These are phyloP conservation scores for Backusella sp. DNA, from an alignment of 192 early-diverging fungal genomes.

Conservation along the genomic window DNA sequence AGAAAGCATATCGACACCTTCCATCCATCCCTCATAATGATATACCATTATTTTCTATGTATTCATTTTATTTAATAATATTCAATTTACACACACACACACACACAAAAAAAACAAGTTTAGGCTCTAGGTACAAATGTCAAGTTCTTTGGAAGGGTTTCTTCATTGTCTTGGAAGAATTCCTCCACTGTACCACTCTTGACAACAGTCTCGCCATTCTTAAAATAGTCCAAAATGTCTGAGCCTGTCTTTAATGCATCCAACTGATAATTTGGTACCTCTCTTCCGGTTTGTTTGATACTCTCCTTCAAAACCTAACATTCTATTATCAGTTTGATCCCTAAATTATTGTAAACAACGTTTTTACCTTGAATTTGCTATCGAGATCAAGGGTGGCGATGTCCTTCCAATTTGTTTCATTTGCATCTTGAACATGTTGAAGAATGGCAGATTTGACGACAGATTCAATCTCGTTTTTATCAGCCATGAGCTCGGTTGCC, in stretches of 20 bases:
- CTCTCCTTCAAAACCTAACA: constrained; percentile 38
- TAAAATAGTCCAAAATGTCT: constrained; percentile 37
- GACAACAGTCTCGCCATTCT: background rate
- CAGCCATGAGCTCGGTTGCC: constrained; percentile 14
- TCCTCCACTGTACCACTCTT: constrained; percentile 10
- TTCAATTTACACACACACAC: background rate
- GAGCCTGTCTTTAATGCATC: constrained; percentile 35
- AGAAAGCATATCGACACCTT: no score
- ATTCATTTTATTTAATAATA: constrained; percentile 3
- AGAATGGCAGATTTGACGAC: constrained; percentile 21
- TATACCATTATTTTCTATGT: background rate
- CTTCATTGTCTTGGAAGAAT: constrained; percentile 18
- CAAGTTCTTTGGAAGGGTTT: constrained; percentile 26
- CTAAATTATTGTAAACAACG: background rate
- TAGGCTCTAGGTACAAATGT: constrained; percentile 23
- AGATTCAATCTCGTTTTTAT: constrained; percentile 22
- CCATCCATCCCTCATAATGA: no score
- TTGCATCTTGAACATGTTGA: constrained; percentile 11
- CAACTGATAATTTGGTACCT: constrained; percentile 38
- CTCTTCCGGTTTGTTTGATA: constrained; percentile 32
- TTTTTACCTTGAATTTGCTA: constrained; percentile 40
- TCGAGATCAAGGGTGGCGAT: constrained; percentile 20
- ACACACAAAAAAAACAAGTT: background rate
- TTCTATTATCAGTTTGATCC: background rate
- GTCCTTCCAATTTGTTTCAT: constrained; percentile 24